Base-by-base conservation (phyloP, 495 filamentous ascomycete species). In the Penicillium goetzii region DNA sequence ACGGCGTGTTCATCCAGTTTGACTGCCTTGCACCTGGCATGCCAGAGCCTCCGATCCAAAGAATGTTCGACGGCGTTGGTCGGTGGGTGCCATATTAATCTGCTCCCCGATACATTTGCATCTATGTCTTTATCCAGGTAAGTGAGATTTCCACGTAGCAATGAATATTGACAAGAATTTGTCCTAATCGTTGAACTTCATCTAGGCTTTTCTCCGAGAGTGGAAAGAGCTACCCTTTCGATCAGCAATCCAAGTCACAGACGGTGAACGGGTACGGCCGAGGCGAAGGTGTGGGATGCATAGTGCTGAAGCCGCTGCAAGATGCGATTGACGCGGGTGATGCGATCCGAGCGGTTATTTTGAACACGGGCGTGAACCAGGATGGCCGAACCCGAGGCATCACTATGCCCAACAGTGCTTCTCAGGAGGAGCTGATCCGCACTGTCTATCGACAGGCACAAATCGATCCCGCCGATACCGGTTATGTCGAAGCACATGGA, bases 1-100 rank as follows among this genome's bases (percentile, higher is more conserved):
- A 81, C 80, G 0, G 85, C 81, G 4, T 88, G 86, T 61, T 84
- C 80, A 0, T 77, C 80, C 3, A 82, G 81, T 59, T 68, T 88
- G 25, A 64, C 81, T 0, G 82, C 81, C 0, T 56, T 88, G 7
- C 79, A 88, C 67, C 66, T 82, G 12, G 86, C 82, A 0, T 76
- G 73, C 21, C 79, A 81, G 33, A 75, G 72, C 26, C 70, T 88
- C 15, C 70, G 75, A 17, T 69, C 68, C 3, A 78, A 81, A 8
- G 82, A 85, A 19, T 76, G 77, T 47, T 66, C 68, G 11, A 75
- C 77, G 50, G 81, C 79, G 0, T 69, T 81, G 50, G 79, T 78
- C 4, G 73, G 69, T 12, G 79, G 78, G 2, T 74, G 74, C 8
- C 79, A 80, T 59, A 23, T 80, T 15, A 77, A 78, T 33, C 45